Percentiles rank a stretch among this genome's conserved stretches.
Conservation (phyloP, 768 basidiomycete genomes). For the Lentinus tigrinus region DNA sequence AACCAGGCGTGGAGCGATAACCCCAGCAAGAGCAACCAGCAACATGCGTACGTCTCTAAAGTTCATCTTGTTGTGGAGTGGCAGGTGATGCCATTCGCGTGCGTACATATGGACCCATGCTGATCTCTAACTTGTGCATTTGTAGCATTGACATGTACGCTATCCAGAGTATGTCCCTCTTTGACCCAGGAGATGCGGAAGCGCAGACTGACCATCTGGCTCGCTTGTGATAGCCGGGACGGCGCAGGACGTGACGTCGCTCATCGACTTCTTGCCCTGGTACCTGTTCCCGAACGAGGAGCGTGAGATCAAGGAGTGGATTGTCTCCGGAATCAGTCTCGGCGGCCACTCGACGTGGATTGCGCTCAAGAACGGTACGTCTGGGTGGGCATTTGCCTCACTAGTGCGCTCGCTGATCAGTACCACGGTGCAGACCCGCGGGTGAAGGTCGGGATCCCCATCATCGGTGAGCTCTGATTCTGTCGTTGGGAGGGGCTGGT, state of each 20-base stretch:
- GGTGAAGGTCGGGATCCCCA: constrained; percentile 41
- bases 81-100: too few relatives aligned
- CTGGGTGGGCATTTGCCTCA: too few relatives aligned
- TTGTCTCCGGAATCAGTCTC: constrained; percentile 70
- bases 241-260: constrained; percentile 68
- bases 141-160: constrained; percentile 47
- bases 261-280: constrained; percentile 76
- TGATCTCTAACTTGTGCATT: background rate
- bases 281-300: constrained; percentile 71
- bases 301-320: constrained; percentile 62
- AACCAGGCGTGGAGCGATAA: constrained; percentile 39
- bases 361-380: constrained; percentile 44
- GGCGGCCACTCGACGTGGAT: constrained; percentile 88
- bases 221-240: constrained; percentile 49
- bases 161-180: constrained; percentile 33
- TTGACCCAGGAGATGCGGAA: constrained; percentile 16
- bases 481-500: constrained; percentile 2
- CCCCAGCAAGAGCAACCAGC: constrained; percentile 33
- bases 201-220: background rate
- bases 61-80: too few relatives aligned
- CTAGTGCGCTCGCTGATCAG: too few relatives aligned
- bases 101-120: background rate
- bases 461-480: constrained; percentile 24
- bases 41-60: constrained; percentile 41
- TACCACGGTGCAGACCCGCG: constrained; percentile 43